Evolutionary conservation across 805 yeast genomes (phyloP).

Genomic region (Wickerhamomyces chaumierensis): DNA sequence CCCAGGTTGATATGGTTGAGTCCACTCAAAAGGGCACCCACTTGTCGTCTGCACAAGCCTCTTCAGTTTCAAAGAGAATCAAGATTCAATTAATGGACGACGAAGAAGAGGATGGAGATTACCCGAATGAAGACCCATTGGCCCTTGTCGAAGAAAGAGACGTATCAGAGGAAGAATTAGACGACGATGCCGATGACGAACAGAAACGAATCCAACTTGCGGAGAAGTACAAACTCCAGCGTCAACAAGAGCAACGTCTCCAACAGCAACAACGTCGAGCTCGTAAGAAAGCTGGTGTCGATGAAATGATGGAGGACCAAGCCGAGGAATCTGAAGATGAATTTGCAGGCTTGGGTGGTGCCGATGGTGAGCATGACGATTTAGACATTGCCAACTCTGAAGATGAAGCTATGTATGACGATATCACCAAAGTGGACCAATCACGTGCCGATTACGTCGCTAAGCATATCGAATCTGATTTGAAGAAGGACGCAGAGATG

Average conservation of each 20-base stretch:
- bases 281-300: slow-evolving; percentile 46
- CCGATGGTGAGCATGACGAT: slow-evolving; percentile 39
- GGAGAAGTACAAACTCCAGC: slow-evolving; percentile 12
- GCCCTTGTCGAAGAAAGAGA: too few species aligned
- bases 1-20: background rate
- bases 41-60: too few species aligned
- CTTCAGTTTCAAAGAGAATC: too few species aligned
- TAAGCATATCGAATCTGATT: background rate
- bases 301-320: slow-evolving; percentile 61
- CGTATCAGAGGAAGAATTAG: slow-evolving; percentile 17
- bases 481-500: background rate
- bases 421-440: slow-evolving; percentile 43
- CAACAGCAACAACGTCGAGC: slow-evolving; percentile 30
- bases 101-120: slow-evolving; percentile 16
- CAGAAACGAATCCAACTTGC: slow-evolving; percentile 13
- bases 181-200: slow-evolving; percentile 15
- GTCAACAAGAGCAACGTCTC: slow-evolving; percentile 14
- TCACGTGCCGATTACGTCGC: slow-evolving; percentile 37
- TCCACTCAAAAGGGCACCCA: too few species aligned
- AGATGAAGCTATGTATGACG: slow-evolving; percentile 71
- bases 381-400: slow-evolving; percentile 48
- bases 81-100: slow-evolving; percentile 6
- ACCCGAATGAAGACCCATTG: too few species aligned
- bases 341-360: slow-evolving; percentile 75
- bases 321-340: slow-evolving; percentile 88